Evolutionary conservation across 768 basidiomycete genomes (phyloP), one percentile per base, ranked within the genome.

Genomic region (Calvatia gigantea): DNA sequence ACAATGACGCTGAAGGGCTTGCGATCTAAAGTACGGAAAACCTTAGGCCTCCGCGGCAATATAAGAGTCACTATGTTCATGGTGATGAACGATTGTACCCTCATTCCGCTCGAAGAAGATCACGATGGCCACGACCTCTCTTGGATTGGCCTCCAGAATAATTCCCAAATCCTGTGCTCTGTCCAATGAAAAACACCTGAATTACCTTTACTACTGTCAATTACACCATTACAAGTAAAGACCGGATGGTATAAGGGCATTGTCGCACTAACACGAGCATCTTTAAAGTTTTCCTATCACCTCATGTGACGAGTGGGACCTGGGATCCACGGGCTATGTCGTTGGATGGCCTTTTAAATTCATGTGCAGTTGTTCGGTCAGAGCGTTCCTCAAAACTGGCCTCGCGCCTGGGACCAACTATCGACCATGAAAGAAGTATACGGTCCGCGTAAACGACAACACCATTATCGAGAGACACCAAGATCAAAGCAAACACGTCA

Each of bases 91-190:
- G 78, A 85, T 61, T 75, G 75, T 28, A 52, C 67, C 2, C 70
- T 82, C 27, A 70, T 73, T 23, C 73, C 76, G 50, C 69, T 93
- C 28, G 73, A 73, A 17, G 55, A 54, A n/a, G 71, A 76, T 25
- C 63, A 78, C 27, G 83, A 87, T 47, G 60, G 66, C 11, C 79
- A 78, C 52, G 78, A 83, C 50, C 65, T 91, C 38, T 81, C 76
- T 56, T 91, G 88, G 87, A 80, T 85, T 64, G 89, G 91, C 5
- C 64, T 92, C 33, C 87, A 90, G 55, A 76, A 80, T 6, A 79
- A 71, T 25, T 72, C 76, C 44, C 67, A 67, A 53, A 66, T 79
- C 45, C 31, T 77, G 54, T 79, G 73, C 61, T 62, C 65, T 25
- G 49, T 61, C 25, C 9, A 56, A 41, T 61, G 63, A 32, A 60